Evolutionary conservation across 257 asterid genomes (phyloP).

Genomic region (Capsicum pubescens): DNA sequence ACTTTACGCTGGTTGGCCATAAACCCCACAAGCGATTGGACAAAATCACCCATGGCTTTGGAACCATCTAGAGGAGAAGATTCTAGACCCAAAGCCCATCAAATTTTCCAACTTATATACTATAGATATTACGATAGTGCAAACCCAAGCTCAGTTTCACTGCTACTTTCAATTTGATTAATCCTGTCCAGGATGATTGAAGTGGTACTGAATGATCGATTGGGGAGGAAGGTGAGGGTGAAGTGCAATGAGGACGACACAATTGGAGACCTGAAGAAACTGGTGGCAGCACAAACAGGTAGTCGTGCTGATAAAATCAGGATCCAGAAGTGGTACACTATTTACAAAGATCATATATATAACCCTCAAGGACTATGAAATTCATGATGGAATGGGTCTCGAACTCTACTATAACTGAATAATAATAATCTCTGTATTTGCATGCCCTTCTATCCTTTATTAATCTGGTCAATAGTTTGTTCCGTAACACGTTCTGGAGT

Average conservation of each 20-base stretch:
- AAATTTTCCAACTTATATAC: no score
- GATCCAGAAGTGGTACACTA: conserved; percentile 37
- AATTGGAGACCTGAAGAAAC: conserved; percentile 33
- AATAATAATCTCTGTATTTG: no score
- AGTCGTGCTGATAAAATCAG: conserved; percentile 33
- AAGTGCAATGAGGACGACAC: conserved; percentile 37
- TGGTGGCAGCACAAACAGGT: conserved; percentile 33
- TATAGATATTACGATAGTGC: no score
- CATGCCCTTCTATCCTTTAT: no score
- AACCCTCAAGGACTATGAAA: conserved; percentile 42
- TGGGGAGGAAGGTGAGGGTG: conserved; percentile 32
- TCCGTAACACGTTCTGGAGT: no score
- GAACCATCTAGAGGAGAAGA: neutral
- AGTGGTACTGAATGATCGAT: conserved; percentile 25
- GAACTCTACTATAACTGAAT: conserved; percentile 37
- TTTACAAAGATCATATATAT: conserved; percentile 39
- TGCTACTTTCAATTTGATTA: neutral
- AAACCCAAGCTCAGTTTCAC: neutral
- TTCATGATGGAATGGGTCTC: conserved; percentile 44
- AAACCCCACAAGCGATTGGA: neutral
- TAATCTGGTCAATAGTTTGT: no score
- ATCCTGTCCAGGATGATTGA: neutral
- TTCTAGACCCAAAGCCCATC: neutral
- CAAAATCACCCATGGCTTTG: neutral
- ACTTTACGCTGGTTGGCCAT: neutral